Conservation (phyloP, 768 basidiomycete genomes). For the Mycena leptocephala region DNA sequence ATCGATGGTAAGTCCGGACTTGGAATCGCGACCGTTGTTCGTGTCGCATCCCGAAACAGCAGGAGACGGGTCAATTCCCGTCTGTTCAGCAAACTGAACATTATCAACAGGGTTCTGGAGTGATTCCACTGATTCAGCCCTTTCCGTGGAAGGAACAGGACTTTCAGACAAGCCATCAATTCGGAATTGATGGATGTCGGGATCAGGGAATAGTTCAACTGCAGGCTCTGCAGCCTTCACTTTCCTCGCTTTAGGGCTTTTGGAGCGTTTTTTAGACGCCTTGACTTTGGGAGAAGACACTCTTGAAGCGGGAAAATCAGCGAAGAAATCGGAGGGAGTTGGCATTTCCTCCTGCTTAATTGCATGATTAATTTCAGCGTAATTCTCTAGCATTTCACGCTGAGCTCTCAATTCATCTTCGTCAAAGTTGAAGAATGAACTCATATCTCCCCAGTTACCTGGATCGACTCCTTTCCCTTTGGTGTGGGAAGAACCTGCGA, state of each 20-base stretch:
- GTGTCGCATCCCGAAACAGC: too few relatives aligned
- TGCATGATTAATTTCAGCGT: neutral
- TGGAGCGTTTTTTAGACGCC: neutral
- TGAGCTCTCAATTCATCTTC: neutral
- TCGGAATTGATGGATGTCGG: too few relatives aligned
- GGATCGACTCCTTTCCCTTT: neutral
- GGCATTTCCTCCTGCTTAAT: neutral
- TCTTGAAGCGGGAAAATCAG: neutral
- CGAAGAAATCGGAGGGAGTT: neutral
- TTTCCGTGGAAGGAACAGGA: too few relatives aligned
- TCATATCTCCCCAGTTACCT: slow-evolving; percentile 6
- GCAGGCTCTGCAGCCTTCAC: neutral
- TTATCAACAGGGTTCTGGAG: too few relatives aligned
- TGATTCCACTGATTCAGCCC: too few relatives aligned
- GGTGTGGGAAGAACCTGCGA: neutral
- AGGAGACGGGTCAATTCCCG: too few relatives aligned
- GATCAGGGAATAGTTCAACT: neutral
- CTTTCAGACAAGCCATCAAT: too few relatives aligned
- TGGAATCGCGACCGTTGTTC: too few relatives aligned
- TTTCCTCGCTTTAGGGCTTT: neutral
- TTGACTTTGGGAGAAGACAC: neutral
- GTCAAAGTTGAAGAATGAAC: neutral
- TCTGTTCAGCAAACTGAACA: too few relatives aligned
- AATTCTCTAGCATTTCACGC: neutral
- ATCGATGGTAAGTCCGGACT: neutral